Evolutionary conservation across 2,329 filamentous ascomycete species (phyloP), one percentile per base, ranked within the genome.

Genomic region (Monilinia fructigena): DNA sequence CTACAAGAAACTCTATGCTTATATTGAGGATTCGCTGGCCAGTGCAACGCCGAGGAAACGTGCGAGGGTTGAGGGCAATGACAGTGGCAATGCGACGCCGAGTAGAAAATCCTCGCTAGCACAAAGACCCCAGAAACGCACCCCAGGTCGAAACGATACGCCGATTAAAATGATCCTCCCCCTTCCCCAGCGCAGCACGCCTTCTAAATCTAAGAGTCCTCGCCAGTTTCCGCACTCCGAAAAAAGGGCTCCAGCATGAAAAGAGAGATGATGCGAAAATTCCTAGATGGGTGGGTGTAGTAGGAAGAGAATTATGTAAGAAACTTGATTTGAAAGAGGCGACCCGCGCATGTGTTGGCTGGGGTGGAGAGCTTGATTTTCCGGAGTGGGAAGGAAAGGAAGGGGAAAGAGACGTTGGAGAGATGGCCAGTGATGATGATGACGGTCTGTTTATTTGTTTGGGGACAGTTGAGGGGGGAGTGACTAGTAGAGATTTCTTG

Each of bases 1-100:
- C 63, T 98, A 98, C 81, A 91, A 90, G 74, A 91, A 92, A 67
- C 82, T 98, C 48, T 95, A 93, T 76, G 81, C 81, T 42, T 93
- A 94, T 75, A 86, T 98, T 68, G 89, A 94, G 72, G 86, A 86
- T 65, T 88, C 89, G 52, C 81, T 98, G 6, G 83, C 84, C 18
- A 70, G 80, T 18, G 68, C 70, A 20, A 63, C 66, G 31, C 59
- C 77, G 72, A 28, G 50, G 38, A 18, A 65, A 65, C 45, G 58
- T 10, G 7, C 20, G 8, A 31, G 62, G 35, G 14, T 26, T 12
- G 55, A 35, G 12, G 63, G n/a, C 47, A 65, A 10, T 8, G 53
- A 53, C 18, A 50, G 20, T n/a, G 56, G 63, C n/a, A 58, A 61
- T 28, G 20, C 55, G 35, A 66, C 56, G 26, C 50, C 52, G 4